A percentile compares a stretch with the other conserved stretches of the same genome.
These are phyloP conservation scores for Chernovozyma sophiae-reginae DNA, from an alignment of 1,139 yeast species.

Conservation along the genomic window DNA sequence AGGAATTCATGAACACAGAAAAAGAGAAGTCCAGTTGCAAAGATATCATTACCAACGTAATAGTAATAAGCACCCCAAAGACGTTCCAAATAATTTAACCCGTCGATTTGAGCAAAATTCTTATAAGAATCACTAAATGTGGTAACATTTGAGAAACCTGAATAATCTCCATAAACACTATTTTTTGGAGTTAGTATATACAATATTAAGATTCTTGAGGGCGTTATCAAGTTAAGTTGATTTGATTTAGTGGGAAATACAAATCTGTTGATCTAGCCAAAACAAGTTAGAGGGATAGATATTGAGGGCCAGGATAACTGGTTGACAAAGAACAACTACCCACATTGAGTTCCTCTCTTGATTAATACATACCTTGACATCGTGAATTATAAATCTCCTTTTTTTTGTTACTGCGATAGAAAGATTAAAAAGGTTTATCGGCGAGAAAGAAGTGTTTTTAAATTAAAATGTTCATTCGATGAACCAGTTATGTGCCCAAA, in stretches of 20 bases:
- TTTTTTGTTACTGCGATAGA: neutral
- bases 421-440: neutral
- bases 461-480: too few relatives aligned
- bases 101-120: constrained; percentile 29
- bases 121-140: constrained; percentile 32
- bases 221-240: too few relatives aligned
- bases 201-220: neutral
- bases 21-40: constrained; percentile 80
- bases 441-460: neutral
- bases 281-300: too few relatives aligned
- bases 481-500: neutral
- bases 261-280: too few relatives aligned
- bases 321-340: too few relatives aligned
- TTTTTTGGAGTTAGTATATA: too few relatives aligned
- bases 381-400: neutral
- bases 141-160: constrained; percentile 36
- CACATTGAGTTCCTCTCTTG: too few relatives aligned
- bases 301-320: too few relatives aligned
- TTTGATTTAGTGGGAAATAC: too few relatives aligned
- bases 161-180: constrained; percentile 39
- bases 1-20: constrained; percentile 71
- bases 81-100: constrained; percentile 45
- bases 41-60: constrained; percentile 67
- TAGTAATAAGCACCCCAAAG: constrained; percentile 79
- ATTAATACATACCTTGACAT: constrained; percentile 4